Base-by-base conservation (phyloP, 2,329 filamentous ascomycete genomes). In the Pleomassaria siparia region DNA sequence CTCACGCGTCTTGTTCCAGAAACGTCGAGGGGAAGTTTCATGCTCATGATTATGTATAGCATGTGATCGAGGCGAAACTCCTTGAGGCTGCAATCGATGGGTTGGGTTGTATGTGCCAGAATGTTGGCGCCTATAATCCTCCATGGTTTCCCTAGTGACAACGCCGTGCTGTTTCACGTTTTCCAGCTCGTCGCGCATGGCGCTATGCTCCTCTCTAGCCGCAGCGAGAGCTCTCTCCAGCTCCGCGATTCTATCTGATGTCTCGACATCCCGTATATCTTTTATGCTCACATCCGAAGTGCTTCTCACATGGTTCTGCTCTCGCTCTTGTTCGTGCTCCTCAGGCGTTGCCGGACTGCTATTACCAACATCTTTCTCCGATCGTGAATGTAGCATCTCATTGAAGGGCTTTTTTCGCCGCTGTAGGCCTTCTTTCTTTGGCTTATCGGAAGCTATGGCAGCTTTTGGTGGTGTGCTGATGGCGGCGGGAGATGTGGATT, bases 391-490 rank as follows among this genome's bases (percentile, higher is more conserved):
- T 6, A 68, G 51, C 58, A 69, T 67, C 32, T 69, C 63, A 58
- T 66, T 63, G 39, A 68, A 59, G 8, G 59, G 55, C 37, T 62
- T 62, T 33, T 58, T 64, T 25, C 56, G 59, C 10, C 65, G 60
- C 20, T 62, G 62, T 11, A 60, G 41, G 33, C 68, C 62, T 29
- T 68, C 64, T 41, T 67, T 68, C 41, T 58, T 66, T 4, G 51
- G 53, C 33, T 64, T 67, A 13, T 52, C 43, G 25, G 62, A 47
- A 18, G 58, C 52, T 37, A 63, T 49, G 8, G 64, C 60, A 20
- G 63, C 64, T 51, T 63, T 69, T 12, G 67, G 64, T 9, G 66
- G 64, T 3, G 64, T 55, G 22, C 49, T 60, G 37, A 64, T 64
- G 6, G 57, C 46, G 29, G 47, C 44, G 4, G 47, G 43, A 6